Base-by-base conservation (phyloP, 345 rosid genomes). In the Dimocarpus longan region DNA sequence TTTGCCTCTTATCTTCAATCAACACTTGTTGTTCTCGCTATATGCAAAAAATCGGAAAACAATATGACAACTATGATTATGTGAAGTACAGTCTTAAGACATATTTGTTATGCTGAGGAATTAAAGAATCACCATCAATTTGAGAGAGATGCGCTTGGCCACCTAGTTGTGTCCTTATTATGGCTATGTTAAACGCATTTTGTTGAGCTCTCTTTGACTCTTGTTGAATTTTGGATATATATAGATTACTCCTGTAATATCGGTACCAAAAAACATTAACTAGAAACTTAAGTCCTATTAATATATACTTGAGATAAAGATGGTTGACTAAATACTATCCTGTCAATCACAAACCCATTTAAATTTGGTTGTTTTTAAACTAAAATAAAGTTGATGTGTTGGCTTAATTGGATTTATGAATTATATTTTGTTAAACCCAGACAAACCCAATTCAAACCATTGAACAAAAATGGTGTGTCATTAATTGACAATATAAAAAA, bases 91-190 rank as follows among this genome's bases (percentile, higher is more conserved):
- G 52, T 26, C 8, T 46, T 13, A 5, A 32, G 9, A 44, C 10
- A 18, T 54, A 18, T 32, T 73, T 24, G 19, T 59, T 13, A 18
- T 3, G 15, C 8, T 0, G 54, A 73, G 71, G 21, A 26, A 44
- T 64, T 64, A 16, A 32, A 50, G 72, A 16, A 52, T 22, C 19
- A 37, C 24, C 74, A 8, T 21, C 50, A 39, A 43, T 22, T 62
- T 19, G 26, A 57, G 70, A 57, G 12, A 42, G 26, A 42, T 26
- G 68, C 68, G 73, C 62, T 60, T 21, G 65, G 82, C 82, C 75
- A 60, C 50, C 76, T 67, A 37, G 2, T 13, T 39, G 68, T 19
- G 73, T 16, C 26, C 18, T 56, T 8, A 28, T 10, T 37, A 7
- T 28, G 7, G 12, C 2, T 12, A 39, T 22, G 15, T 68, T 43